Evolutionary conservation across 805 yeast species (phyloP), one percentile per base, ranked within the genome.

Genomic region (Candida sakaeoensis): DNA sequence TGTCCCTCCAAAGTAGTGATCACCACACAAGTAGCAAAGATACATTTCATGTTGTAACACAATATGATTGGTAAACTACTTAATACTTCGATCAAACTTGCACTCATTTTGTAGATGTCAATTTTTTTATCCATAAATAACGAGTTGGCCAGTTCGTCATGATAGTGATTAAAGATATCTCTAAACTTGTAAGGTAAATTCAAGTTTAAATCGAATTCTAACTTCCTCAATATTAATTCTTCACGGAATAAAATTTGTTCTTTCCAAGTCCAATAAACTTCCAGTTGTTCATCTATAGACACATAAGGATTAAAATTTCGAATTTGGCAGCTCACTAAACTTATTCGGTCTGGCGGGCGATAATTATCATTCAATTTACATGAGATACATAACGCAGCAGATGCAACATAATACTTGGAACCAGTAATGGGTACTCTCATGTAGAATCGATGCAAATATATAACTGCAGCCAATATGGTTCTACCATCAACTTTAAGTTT

Each of bases 161-260:
- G 3, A 17, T 29, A 40, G 8, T 27, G 27, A 13, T 50, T 17
- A 8, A 64, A 44, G 3, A 43, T 43, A 29, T 65, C 70, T 36
- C 58, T 45, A 13, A 63, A 48, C 14, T 53, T 52, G 46, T 68
- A 68, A 3, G 74, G 74, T 30, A 65, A 58, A n/a, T 58, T 62
- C 6, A 66, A 43, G 40, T 58, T 58, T 32, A 68, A 49, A 43
- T 68, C 74, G 33, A 68, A 68, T 40, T 68, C 65, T 25, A 68
- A 53, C 25, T 58, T 50, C 45, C 61, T 60, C 16, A 68, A 49
- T 9, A 68, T 59, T 29, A 68, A 51, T 50, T 68, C 74, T 47
- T 68, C 74, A 26, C 74, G 48, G 44, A 59, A 68, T 31, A 68
- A 48, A 8, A 68, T 51, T 49, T 68, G 73, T 50, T 68, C 74